Percentiles rank a stretch among this genome's conserved stretches.
Conservation (phyloP, 495 filamentous ascomycete species). For the Neurospora sp. region DNA sequence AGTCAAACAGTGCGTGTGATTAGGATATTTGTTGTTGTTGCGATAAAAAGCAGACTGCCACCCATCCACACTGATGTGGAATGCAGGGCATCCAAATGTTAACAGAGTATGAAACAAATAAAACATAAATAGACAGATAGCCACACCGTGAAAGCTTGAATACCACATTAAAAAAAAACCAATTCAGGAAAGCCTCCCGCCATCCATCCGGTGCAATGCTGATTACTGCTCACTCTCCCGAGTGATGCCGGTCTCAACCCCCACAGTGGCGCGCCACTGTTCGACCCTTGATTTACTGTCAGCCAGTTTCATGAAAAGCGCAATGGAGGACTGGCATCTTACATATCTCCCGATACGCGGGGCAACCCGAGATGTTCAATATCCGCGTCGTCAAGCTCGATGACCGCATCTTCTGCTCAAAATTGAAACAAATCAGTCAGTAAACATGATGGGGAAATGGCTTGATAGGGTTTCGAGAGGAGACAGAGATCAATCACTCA, state of each 20-base stretch:
- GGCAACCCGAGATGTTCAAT: slow-evolving; percentile 4
- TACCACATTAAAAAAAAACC: too few relatives aligned
- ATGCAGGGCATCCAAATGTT: not conserved
- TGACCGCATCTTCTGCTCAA: not conserved
- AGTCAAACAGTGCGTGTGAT: not conserved
- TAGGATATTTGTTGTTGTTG: not conserved
- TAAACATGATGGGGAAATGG: not conserved
- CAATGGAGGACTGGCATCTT: not conserved
- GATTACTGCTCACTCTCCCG: not conserved
- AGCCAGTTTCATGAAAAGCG: not conserved
- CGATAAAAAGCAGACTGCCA: not conserved
- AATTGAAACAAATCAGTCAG: not conserved
- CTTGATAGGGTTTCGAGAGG: not conserved
- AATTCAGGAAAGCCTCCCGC: too few relatives aligned
- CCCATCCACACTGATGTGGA: not conserved
- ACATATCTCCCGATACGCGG: not conserved
- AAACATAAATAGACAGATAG: not conserved
- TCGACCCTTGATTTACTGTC: not conserved
- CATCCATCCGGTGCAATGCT: not conserved
- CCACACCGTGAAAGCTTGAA: not conserved
- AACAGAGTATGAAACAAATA: not conserved
- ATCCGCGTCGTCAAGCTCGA: slow-evolving; percentile 3
- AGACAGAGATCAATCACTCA: not conserved
- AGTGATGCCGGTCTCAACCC: not conserved
- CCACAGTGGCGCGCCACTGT: slow-evolving; percentile 6